phyloP scores from a whole-genome alignment of 2,329 filamentous ascomycete genomes.

The Piedraia hortae region DNA sequence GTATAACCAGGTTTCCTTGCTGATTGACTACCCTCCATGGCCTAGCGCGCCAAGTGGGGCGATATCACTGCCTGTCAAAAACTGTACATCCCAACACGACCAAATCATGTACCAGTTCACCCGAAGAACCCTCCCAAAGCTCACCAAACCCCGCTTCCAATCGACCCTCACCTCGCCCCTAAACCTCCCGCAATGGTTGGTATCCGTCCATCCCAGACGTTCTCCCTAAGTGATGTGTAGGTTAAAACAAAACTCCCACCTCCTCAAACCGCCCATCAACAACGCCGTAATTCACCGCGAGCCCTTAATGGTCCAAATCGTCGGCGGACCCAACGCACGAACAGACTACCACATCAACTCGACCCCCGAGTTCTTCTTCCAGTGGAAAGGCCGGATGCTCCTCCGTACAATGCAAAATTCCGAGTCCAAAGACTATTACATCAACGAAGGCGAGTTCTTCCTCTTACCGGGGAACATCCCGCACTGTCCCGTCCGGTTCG shows the following conservation, averaged over 20 bases:
- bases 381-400: slow-evolving; percentile 77
- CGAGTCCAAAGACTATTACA: slow-evolving; percentile 57
- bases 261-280: slow-evolving; percentile 81
- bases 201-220: no score
- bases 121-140: no score
- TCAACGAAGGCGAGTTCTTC: slow-evolving; percentile 83
- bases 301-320: slow-evolving; percentile 66
- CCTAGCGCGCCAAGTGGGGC: no score
- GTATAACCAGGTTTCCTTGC: no score
- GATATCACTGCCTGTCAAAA: no score
- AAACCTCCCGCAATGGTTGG: no score
- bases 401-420: slow-evolving; percentile 61
- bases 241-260: slow-evolving; percentile 74
- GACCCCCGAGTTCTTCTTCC: slow-evolving; percentile 95
- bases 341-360: slow-evolving; percentile 97
- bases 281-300: slow-evolving; percentile 93
- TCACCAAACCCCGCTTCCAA: no score
- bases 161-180: no score
- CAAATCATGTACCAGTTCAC: no score
- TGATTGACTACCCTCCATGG: no score
- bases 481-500: slow-evolving; percentile 84
- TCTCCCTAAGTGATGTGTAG: no score
- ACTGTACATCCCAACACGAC: no score
- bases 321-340: slow-evolving; percentile 82
- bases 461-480: slow-evolving; percentile 81